A percentile compares a stretch with the other conserved stretches of the same genome.
Conservation (phyloP, 2,329 filamentous ascomycete species). For the Colletotrichum magnum region DNA sequence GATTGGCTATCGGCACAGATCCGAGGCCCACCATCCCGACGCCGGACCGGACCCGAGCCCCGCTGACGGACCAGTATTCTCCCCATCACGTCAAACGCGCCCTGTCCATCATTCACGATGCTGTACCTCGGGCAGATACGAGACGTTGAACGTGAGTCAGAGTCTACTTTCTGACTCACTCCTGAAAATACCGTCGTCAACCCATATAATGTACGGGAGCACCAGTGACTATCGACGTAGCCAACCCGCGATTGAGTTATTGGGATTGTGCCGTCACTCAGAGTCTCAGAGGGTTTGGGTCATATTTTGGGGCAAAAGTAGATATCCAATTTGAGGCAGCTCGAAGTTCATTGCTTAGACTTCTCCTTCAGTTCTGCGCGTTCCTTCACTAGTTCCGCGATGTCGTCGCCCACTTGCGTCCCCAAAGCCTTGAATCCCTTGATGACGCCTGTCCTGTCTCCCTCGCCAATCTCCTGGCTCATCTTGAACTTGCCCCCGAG, state of each 20-base stretch:
- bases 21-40: background rate
- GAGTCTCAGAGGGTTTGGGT: too few species aligned
- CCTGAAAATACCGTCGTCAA: too few species aligned
- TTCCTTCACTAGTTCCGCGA: slow-evolving; percentile 51
- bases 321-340: background rate
- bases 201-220: too few species aligned
- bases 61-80: background rate
- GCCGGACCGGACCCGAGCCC: slow-evolving; percentile 8
- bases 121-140: too few species aligned
- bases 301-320: too few species aligned
- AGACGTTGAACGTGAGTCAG: too few species aligned
- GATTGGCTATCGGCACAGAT: background rate
- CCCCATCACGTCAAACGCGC: slow-evolving; percentile 19
- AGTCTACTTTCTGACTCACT: too few species aligned
- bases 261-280: too few species aligned
- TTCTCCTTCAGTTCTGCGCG: slow-evolving; percentile 47
- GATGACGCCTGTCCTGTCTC: slow-evolving; percentile 70
- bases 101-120: background rate
- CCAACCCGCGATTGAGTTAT: too few species aligned
- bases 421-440: slow-evolving; percentile 64
- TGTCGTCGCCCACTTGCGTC: slow-evolving; percentile 48
- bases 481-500: slow-evolving; percentile 77
- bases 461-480: slow-evolving; percentile 71
- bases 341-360: slow-evolving; percentile 5
- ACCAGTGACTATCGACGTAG: too few species aligned